Evolutionary conservation across 148 eudicot genomes (phyloP).

Genomic region (Polygonum maritimum): DNA sequence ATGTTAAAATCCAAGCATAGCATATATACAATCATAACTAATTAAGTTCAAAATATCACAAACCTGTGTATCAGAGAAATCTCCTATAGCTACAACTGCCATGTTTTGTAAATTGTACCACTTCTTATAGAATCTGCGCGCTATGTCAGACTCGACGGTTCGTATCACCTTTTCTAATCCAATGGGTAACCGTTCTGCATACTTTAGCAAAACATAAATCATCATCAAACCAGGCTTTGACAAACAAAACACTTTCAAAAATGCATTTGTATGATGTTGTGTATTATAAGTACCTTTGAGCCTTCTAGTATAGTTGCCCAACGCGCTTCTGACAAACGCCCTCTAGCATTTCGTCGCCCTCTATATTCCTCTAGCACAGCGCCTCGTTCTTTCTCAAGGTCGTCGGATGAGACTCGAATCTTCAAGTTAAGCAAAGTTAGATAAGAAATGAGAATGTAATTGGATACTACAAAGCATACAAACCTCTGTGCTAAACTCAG

Average conservation of each 20-base stretch:
- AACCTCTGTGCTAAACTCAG: slow-evolving; percentile 87
- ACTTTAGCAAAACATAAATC: slow-evolving; percentile 29
- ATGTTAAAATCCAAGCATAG: neutral
- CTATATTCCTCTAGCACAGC: neutral
- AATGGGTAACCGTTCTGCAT: slow-evolving; percentile 80
- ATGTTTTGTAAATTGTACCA: slow-evolving; percentile 71
- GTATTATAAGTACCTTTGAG: neutral
- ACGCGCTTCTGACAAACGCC: neutral
- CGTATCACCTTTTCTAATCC: slow-evolving; percentile 72
- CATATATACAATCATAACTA: neutral
- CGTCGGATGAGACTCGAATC: neutral
- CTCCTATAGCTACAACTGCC: slow-evolving; percentile 90
- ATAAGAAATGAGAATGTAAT: neutral
- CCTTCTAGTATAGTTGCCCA: neutral
- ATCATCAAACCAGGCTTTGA: neutral
- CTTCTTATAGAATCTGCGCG: slow-evolving; percentile 50
- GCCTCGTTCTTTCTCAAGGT: neutral
- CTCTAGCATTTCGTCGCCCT: neutral
- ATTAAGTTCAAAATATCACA: neutral
- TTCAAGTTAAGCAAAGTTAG: neutral
- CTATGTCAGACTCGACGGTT: slow-evolving; percentile 46
- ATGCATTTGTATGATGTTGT: neutral
- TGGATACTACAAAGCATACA: too few relatives aligned
- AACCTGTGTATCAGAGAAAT: slow-evolving; percentile 81
- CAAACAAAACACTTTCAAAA: neutral